These are phyloP conservation scores for Melampsora americana DNA, from an alignment of 1,284 basidiomycete species.

Conservation along the genomic window DNA sequence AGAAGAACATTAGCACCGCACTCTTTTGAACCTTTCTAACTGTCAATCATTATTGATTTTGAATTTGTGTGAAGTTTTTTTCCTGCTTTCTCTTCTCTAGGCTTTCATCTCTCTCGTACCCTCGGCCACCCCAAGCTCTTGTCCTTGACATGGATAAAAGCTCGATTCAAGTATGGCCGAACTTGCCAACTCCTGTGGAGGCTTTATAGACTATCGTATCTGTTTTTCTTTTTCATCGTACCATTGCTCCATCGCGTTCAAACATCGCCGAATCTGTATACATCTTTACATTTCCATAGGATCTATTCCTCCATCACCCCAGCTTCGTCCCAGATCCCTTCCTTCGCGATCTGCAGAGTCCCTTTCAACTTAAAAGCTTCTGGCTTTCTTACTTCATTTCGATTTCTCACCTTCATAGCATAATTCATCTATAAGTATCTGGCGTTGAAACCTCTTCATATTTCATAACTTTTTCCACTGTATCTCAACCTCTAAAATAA, in stretches of 20 bases:
- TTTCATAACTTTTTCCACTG: no score
- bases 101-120: neutral
- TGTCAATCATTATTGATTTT: neutral
- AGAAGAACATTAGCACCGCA: slow-evolving; percentile 3
- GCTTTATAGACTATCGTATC: neutral
- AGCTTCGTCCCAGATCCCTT: no score
- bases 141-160: neutral
- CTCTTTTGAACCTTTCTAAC: no score
- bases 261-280: neutral
- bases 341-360: no score
- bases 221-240: neutral
- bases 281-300: neutral
- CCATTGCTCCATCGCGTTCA: neutral
- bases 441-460: no score
- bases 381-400: no score
- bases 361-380: no score
- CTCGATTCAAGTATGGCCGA: neutral
- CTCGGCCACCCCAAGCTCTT: neutral
- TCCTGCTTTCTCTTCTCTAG: neutral
- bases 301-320: neutral
- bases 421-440: no score
- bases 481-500: no score
- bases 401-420: no score
- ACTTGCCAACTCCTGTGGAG: neutral
- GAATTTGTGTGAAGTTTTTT: neutral